Evolutionary conservation across 345 rosid species (phyloP).

Genomic region (Hypericum androsaemum): DNA sequence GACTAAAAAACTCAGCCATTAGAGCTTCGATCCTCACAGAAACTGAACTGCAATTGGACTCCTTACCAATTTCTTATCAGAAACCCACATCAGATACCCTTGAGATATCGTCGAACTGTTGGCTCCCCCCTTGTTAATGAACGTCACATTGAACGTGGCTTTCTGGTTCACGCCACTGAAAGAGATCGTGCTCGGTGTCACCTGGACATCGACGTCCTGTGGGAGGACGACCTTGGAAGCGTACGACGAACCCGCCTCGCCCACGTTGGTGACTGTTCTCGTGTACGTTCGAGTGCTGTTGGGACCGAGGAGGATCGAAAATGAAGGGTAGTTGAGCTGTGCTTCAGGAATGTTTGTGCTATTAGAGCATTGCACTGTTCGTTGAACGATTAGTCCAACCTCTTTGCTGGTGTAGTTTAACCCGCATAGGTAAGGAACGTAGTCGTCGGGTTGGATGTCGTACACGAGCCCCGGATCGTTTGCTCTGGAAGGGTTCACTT

Average conservation of each 20-base stretch:
- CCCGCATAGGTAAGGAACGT: slow-evolving; percentile 32
- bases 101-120: slow-evolving; percentile 8
- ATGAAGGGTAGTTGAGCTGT: slow-evolving; percentile 35
- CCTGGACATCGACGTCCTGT: slow-evolving; percentile 12
- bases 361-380: slow-evolving; percentile 18
- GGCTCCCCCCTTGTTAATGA: not conserved
- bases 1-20: too few relatives aligned
- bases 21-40: not conserved
- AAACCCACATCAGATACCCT: slow-evolving; percentile 23
- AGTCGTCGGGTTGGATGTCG: slow-evolving; percentile 8
- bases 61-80: slow-evolving; percentile 10
- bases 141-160: slow-evolving; percentile 16
- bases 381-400: slow-evolving; percentile 10
- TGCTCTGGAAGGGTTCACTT: too few relatives aligned
- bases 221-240: slow-evolving; percentile 5
- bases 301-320: slow-evolving; percentile 11
- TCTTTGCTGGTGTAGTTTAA: slow-evolving; percentile 26
- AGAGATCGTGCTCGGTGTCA: slow-evolving; percentile 11
- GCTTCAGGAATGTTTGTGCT: slow-evolving; percentile 10
- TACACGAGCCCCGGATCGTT: not conserved
- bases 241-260: slow-evolving; percentile 7
- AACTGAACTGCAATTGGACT: slow-evolving; percentile 13
- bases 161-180: slow-evolving; percentile 9
- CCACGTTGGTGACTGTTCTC: slow-evolving; percentile 21
- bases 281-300: slow-evolving; percentile 16